Evolutionary conservation across 2,329 filamentous ascomycete species (phyloP), one percentile per base, ranked within the genome.

Genomic region (Exophiala spinifera): DNA sequence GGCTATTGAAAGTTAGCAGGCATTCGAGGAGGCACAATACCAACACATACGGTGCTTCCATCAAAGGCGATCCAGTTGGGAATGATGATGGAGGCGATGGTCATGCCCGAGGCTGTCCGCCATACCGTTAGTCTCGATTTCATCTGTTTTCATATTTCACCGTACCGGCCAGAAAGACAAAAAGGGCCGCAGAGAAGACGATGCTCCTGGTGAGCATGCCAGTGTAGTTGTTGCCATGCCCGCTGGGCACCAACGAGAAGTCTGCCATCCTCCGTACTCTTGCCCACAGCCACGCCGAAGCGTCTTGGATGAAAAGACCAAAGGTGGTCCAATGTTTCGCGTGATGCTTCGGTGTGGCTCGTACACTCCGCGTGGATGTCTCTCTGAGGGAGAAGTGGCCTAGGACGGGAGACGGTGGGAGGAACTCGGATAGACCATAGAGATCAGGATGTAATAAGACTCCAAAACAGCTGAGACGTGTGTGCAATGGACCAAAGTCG

Each of bases 1-100:
- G 64, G 65, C 68, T 71, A 50, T 15, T 51, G 21, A 15, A 45
- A 20, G 28, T 54, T 47, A 45, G 51, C 20, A 36, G 48, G 7
- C 4, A 39, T 10, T 28, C 40, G n/a, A 1, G 3, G 42, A 13
- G 4, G 19, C 7, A 21, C 7, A 23, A 31, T 19, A 7, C 19
- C 2, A 31, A 3, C 15, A 54, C 64, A 44, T 64, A 77, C 75
- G 58, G 71, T 72, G 52, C 71, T 69, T 48, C 70, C 76, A 49
- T 74, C 66, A 64, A 76, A 78, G 57, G 69, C 74, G 59, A 77
- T 68, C 76, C 76, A 78, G 65, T 69, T 72, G 3, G 76, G 76
- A 13, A 76, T 60, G n/a, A 71, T 63, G 56, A 77, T 77, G 10
- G 74, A 72, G 25, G 71, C 66, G 34, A 78, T 62, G 15, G 76